A percentile compares a stretch with the other conserved stretches of the same genome.
phyloP scores from a whole-genome alignment of 306 rosid species.

The Sphenostylis stenocarpa region DNA sequence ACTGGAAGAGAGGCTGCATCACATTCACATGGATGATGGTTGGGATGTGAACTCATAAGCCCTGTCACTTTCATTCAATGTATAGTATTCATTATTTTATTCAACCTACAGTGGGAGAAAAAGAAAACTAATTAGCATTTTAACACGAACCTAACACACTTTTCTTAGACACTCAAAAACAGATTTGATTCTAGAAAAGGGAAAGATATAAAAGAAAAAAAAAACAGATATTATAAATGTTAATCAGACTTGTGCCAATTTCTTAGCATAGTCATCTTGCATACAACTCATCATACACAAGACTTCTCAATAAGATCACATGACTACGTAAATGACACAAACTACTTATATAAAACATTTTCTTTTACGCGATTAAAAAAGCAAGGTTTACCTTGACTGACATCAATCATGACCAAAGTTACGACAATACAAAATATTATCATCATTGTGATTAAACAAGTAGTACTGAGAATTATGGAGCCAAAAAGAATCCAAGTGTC shows the following conservation, averaged over 20 bases:
- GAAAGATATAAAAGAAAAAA: no score
- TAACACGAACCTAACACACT: neutral
- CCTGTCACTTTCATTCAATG: constrained; percentile 7
- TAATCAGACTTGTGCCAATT: no score
- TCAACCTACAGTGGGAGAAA: neutral
- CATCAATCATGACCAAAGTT: neutral
- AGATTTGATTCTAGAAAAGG: no score
- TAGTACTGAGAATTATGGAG: neutral
- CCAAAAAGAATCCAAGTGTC: neutral
- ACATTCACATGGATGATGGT: constrained; percentile 24
- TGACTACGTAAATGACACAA: no score
- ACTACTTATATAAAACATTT: no score
- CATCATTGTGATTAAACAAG: neutral
- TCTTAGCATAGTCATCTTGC: neutral
- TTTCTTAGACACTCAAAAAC: no score
- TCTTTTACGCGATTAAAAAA: no score
- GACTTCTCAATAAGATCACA: neutral
- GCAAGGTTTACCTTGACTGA: no score
- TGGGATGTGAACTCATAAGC: neutral
- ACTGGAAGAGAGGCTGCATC: constrained; percentile 14
- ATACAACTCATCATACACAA: neutral
- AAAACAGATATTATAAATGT: no score
- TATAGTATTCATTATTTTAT: neutral
- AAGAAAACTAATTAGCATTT: neutral
- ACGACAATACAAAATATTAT: neutral